Evolutionary conservation across 768 basidiomycete species (phyloP).

Genomic region (Sporobolomyces pararoseus): DNA sequence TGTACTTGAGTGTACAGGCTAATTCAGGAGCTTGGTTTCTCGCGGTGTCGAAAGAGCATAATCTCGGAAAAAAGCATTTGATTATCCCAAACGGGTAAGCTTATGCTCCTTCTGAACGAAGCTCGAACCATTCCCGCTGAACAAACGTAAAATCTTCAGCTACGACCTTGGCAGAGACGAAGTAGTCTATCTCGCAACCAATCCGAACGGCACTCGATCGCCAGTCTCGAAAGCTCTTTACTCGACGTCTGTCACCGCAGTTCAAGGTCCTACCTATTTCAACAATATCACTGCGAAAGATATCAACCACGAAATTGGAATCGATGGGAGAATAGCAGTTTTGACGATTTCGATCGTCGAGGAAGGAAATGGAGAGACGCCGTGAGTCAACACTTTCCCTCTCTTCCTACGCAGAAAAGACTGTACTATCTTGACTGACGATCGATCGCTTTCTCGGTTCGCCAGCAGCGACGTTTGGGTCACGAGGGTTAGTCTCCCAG

Average conservation of each 20-base stretch:
- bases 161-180: constrained; percentile 10
- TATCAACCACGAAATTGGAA: constrained; percentile 4
- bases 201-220: not conserved
- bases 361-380: not conserved
- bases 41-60: constrained; percentile 66
- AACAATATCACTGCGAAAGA: not conserved
- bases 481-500: not conserved
- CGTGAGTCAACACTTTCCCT: not conserved
- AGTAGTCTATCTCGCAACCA: not conserved
- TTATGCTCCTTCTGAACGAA: not conserved
- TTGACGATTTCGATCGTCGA: constrained; percentile 1
- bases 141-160: not conserved
- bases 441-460: too few species aligned
- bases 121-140: too few species aligned
- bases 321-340: constrained; percentile 9
- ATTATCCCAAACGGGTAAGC: constrained; percentile 67
- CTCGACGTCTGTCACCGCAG: not conserved
- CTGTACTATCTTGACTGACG: too few species aligned
- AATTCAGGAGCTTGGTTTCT: constrained; percentile 81
- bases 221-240: constrained; percentile 7
- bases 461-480: too few species aligned
- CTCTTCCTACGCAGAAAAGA: too few species aligned
- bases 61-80: constrained; percentile 54
- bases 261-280: not conserved
- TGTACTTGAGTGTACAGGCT: too few species aligned